Evolutionary conservation across 495 filamentous ascomycete genomes (phyloP), one percentile per base, ranked within the genome.

Genomic region (Penicillium malachiteum): DNA sequence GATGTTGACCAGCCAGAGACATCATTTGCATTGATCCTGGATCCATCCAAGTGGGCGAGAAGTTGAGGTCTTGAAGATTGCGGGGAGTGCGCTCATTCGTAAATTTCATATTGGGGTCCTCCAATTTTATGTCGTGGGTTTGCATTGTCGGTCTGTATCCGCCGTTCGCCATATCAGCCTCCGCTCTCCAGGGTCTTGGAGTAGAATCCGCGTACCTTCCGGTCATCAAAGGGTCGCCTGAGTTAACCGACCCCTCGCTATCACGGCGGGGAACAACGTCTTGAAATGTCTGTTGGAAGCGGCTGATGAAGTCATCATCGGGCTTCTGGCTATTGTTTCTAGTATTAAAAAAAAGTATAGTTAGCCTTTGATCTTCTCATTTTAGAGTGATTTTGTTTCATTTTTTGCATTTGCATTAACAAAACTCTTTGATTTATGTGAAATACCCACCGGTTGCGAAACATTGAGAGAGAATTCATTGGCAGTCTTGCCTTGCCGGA

Each of bases 301-400:
- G 84, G 66, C 81, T 86, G 76, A 92, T 85, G 60, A 96, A 81
- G 57, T 92, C 90, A 61, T 90, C 86, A 63, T 81, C 85, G 39
- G 92, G 92, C 78, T 96, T 96, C 72, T 92, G 91, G 42, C 88
- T 84, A 63, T 85, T 92, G 62, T 84, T 89, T 62, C 90, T 95
- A 49, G 43, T 18, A 38, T 34, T 40, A n/a, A 39, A 4, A 18
- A 18, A 33, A 7, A 3, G 6, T 38, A 37, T 37, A 37, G 12
- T 37, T 9, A 10, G 45, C n/a, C 26, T 30, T 16, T 33, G 7
- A 33, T 30, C 30, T 26, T 39, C 5, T 31, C 7, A 13, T 30
- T 30, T 26, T 8, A 12, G 21, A 26, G 4, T 26, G 21, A 4
- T n/a, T 35, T 38, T 4, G 34, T 13, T 37, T 37, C 34, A 14